Evolutionary conservation across 768 basidiomycete species (phyloP).

Genomic region (Sutorius australiensis): DNA sequence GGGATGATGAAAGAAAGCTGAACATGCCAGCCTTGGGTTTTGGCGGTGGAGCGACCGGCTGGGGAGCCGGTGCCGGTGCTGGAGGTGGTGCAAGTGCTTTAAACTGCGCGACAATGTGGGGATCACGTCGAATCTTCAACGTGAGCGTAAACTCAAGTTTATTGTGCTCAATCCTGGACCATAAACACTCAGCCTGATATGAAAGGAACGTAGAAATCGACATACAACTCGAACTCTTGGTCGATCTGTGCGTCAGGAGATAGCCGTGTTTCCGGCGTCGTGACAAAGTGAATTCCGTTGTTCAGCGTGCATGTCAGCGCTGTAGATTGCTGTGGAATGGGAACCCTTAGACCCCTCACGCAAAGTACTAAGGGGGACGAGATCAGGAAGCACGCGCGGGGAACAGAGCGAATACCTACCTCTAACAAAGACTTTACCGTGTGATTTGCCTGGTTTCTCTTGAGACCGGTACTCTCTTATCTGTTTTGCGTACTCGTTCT

Average conservation of each 20-base stretch:
- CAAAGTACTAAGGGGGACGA: constrained; percentile 55
- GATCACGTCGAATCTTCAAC: constrained; percentile 80
- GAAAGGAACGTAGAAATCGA: constrained; percentile 5
- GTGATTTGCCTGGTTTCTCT: constrained; percentile 73
- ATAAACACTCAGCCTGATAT: background rate
- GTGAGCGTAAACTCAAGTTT: constrained; percentile 94
- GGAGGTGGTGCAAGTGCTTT: constrained; percentile 56
- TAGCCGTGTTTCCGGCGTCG: constrained; percentile 75
- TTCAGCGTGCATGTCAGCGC: constrained; percentile 84
- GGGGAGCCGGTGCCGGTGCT: constrained; percentile 41
- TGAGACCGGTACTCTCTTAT: constrained; percentile 76
- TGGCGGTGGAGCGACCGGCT: constrained; percentile 44
- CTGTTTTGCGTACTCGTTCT: constrained; percentile 95
- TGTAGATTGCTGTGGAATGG: constrained; percentile 73
- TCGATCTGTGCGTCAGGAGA: constrained; percentile 60
- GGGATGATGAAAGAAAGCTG: constrained; percentile 70
- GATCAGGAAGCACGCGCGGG: background rate
- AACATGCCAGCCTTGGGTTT: constrained; percentile 64
- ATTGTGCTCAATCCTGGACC: constrained; percentile 77
- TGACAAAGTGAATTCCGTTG: constrained; percentile 95
- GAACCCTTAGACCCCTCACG: constrained; percentile 68
- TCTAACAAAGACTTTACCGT: constrained; percentile 94
- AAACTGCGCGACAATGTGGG: constrained; percentile 78
- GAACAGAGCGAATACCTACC: constrained; percentile 41
- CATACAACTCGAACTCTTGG: constrained; percentile 89